Base-by-base conservation (phyloP, 176 grass and related monocot species). In the Sorghum bicolor region DNA sequence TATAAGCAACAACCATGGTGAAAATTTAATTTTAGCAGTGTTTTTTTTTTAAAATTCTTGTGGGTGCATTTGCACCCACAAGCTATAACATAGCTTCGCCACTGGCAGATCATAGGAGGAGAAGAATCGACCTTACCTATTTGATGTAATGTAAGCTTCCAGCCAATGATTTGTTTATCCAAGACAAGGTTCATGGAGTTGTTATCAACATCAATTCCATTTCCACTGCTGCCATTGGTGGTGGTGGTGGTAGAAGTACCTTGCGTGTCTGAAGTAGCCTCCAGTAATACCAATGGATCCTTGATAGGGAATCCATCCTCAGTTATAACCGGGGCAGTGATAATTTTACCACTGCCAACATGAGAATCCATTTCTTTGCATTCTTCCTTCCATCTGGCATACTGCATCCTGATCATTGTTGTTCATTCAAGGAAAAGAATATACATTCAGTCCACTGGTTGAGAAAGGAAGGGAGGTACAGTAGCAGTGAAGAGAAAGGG, bases 141-240 rank as follows among this genome's bases (percentile, higher is more conserved):
- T 76, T 97, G 94, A 86, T 97, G 94, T 34, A 97, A 52, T 1
- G 86, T 89, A 80, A 97, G 94, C 43, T 97, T 97, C 94, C 94
- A 97, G 31, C 90, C 89, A 20, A 97, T 97, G 75, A 83, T 85
- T 57, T 88, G 83, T 77, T 83, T 92, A 88, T 97, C 88, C 3
- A 64, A 25, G 2, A 79, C 16, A 64, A 16, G 60, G 24, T 80
- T 62, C 11, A 2, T 29, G 58, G 74, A 78, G 58, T 48, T 61
- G 10, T 19, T 61, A 7, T 19, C 43, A 39, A 50, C 48, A 58
- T 80, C 82, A 74, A 85, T 53, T 70, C 61, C 75, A 32, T 52
- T 34, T 13, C 22, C n/a, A 10, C 34, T 79, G 60, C 63, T 82
- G 32, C 26, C 16, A n/a, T n/a, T n/a, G 41, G 15, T 47, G 70